Evolutionary conservation across 148 eudicot genomes (phyloP), one percentile per base, ranked within the genome.

Genomic region (Rhododendron vialii): DNA sequence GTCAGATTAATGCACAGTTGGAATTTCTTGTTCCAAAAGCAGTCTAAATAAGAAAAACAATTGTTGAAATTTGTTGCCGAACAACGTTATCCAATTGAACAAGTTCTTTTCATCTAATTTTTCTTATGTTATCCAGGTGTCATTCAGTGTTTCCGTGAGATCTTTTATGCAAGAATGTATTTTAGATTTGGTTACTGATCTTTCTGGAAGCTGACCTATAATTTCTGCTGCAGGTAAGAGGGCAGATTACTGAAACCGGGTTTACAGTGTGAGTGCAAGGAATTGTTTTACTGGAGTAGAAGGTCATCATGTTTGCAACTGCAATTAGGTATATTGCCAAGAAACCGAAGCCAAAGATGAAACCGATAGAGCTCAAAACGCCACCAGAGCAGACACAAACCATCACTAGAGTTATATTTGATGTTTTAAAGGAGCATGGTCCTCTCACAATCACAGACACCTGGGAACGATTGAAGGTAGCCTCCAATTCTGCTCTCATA

Each of bases 361-460:
- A 93, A 86, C 92, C 94, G 20, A 91, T 92, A 30, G 94, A 93
- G 86, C 94, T 95, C 57, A 91, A 90, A 77, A 87, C 91, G 5
- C 94, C 95, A 59, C 98, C 95, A 0, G 96, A 96, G 89, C 96
- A 95, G 83, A 95, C 95, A 28, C 98, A 94, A 89, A 96, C 98
- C 1, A 95, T 94, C 43, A 96, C 97, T 4, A 91, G 98, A 57
- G 90, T 86, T 20, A 91, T 96, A 71, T 96, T 96, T 59, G 96
- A 95, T 59, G 90, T 95, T 75, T 83, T 96, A 59, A 96, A 93
- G 92, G 97, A 96, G 53, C 98, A 96, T 76, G 99, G 98, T 38
- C 99, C 98, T 82, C 95, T 96, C 82, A 89, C 95, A 84, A 86
- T 96, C 22, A 93, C 95, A 9, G 95, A 96, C 67, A 92, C 97